Evolutionary conservation across 2,329 filamentous ascomycete genomes (phyloP), one percentile per base, ranked within the genome.

Genomic region (Shiraia sp.): DNA sequence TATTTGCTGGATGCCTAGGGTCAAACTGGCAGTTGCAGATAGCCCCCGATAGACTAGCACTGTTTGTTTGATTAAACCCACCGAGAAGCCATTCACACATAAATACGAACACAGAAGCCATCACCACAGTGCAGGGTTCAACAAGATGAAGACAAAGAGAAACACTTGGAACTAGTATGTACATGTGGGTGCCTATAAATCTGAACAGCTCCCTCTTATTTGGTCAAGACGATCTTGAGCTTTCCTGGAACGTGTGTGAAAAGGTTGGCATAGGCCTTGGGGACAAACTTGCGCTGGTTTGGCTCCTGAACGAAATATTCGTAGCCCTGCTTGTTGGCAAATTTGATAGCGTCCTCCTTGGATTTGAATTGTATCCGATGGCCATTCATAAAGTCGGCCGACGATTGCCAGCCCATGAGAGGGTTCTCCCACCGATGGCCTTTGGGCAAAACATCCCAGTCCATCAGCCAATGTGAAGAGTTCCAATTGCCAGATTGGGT

Each of bases 251-350:
- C 84, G 76, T 95, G 91, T 51, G 91, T 68, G 73, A 97, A 99
- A 77, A 97, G 96, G 74, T 95, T 95, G 47, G 93, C 92, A 71
- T 99, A 99, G 9, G 89, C 87, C 82, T 99, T 99, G 47, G 90
- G 88, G 12, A 83, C 76, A 61, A 96, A 86, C 65, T 86, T 87
- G 66, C 93, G 84, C 72, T 83, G 82, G 65, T 96, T 95, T 25
- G 93, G 92, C 75, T 97, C 93, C 78, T 97, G 93, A 16, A 99
- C 91, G 70, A 93, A 97, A 74, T 96, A 99, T 70, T 99, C 92
- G 69, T 99, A 99, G 25, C 95, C 93, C 73, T 99, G 93, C 81
- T 97, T 99, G 76, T 97, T 88, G 16, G 95, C 93, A 66, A 99
- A 99, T 45, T 79, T 77, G 63, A 99, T 92, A 53, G 93, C 93